Evolutionary conservation across 768 basidiomycete genomes (phyloP), one percentile per base, ranked within the genome.

Genomic region (Amanita subjunquillea): DNA sequence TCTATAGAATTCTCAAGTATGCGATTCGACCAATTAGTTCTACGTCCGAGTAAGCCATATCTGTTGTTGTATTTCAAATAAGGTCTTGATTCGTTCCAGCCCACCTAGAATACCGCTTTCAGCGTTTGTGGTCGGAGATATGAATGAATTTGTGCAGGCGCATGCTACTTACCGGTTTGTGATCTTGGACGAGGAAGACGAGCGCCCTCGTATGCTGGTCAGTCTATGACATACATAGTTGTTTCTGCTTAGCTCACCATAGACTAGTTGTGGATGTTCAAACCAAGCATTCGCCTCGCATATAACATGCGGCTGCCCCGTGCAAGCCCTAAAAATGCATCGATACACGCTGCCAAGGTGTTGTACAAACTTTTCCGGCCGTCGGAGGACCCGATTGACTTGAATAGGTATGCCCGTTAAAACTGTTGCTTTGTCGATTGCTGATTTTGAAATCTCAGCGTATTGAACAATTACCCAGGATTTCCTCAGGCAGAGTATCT

Each of bases 161-260:
- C 94, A 97, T 63, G 92, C 93, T 1, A 86, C 87, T 0, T 92
- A 97, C 67, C 87, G 93, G 8, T 97, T 98, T 61, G 76, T 93
- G 32, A 68, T 98, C 30, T 72, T 80, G 13, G 94, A 96, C 54
- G 92, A 94, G 57, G 91, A 95, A 60, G 80, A 85, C 27, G 89
- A 91, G 55, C 77, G 74, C 25, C 82, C 87, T 3, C 74, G 85
- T 50, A 75, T 97, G 12, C 70, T 96, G 56, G 92, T 96, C 50
- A 54, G 87, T 71, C 5, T 8, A 39, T 25, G 47, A 39, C 25
- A 17, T 27, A 2, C n/a, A 27, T 48, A 23, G 4, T 47, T 15
- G 27, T 30, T 40, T 42, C 10, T 38, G 2, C 51, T 4, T 30
- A 44, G 39, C 39, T 54, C 54, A 45, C 42, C 41, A 25, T 22